These are phyloP conservation scores for Saprolegnia diclina DNA, from an alignment of 352 stramenopile genomes.

Conservation along the genomic window DNA sequence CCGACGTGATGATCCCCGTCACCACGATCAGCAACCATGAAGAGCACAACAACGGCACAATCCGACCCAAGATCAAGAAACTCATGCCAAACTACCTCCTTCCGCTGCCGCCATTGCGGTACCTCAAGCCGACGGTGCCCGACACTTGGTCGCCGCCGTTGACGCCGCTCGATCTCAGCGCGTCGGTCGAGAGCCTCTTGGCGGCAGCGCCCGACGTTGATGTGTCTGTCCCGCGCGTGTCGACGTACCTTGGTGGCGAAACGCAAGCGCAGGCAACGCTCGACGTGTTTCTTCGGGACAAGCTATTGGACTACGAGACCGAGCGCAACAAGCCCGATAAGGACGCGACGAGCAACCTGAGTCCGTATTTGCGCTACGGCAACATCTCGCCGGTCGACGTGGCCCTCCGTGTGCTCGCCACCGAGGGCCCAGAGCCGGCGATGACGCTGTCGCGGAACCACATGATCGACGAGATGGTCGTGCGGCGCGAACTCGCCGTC, in stretches of 20 bases:
- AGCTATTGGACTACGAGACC: conserved; percentile 54
- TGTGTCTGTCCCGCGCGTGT: conserved; percentile 47
- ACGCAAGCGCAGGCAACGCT: conserved; percentile 49
- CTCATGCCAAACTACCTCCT: conserved; percentile 86
- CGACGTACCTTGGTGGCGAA: conserved; percentile 63
- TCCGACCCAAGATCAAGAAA: conserved; percentile 93
- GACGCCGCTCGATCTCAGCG: conserved; percentile 40
- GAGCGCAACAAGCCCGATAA: conserved; percentile 94
- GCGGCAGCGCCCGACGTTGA: conserved; percentile 51
- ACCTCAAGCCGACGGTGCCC: conserved; percentile 5
- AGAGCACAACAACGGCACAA: conserved; percentile 94
- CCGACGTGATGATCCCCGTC: conserved; percentile 95
- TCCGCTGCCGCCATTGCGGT: conserved; percentile 35
- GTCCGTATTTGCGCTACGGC: conserved; percentile 91
- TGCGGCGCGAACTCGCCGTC: conserved; percentile 94
- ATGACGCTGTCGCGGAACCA: conserved; percentile 48
- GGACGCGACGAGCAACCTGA: conserved; percentile 86
- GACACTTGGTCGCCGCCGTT: conserved; percentile 17
- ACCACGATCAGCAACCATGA: conserved; percentile 89
- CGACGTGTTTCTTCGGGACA: conserved; percentile 85
- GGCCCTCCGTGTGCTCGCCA: conserved; percentile 31
- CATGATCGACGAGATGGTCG: conserved; percentile 95
- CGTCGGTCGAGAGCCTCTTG: conserved; percentile 34
- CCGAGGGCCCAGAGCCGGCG: not conserved
- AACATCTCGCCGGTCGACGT: conserved; percentile 67